Evolutionary conservation across 2,329 filamentous ascomycete genomes (phyloP), one percentile per base, ranked within the genome.

Genomic region (Cladobotryum mycophilum): DNA sequence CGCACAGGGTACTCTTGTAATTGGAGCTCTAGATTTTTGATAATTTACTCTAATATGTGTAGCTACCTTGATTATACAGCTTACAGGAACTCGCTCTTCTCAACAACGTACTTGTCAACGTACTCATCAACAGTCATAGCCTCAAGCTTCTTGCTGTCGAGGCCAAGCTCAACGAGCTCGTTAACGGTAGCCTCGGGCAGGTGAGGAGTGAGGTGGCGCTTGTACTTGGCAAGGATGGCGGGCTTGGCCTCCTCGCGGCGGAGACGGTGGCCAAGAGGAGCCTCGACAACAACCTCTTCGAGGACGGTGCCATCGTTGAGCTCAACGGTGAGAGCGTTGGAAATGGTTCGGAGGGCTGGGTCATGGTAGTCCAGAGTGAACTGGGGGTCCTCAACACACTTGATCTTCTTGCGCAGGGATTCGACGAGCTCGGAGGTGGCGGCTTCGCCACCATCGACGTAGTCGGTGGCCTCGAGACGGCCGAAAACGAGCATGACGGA

Each of bases 331-430:
- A 99, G 79, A 8, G 91, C 93, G 75, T 99, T 99, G 70, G 90
- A 89, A 73, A 99, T 99, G 71, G 90, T 96, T 63, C 93, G 89
- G 76, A 95, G 88, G 60, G 80, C 76, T 30, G 93, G 89, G 76
- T 97, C 81, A 69, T 99, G 93, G 83, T 99, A 99, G 72, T 97
- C 92, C 67, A 79, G 74, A 60, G 93, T 97, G 79, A 91, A 97
- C 72, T 92, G 81, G 52, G 89, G 87, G 73, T 99, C 93, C 75
- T 99, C 93, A 48, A 96, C 89, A 71, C 93, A 99, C 71, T 83
- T 84, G 76, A 99, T 97, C 77, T 88, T 89, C 76, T 95, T 79
- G 67, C 93, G 86, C 56, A 99, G 86, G 51, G 86, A 88, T 73
- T 97, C 93, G 54, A 99, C 86, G 41, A 96, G 83, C 52, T 84